phyloP scores from a whole-genome alignment of 257 asterid species.

The Solanum medicagineum region DNA sequence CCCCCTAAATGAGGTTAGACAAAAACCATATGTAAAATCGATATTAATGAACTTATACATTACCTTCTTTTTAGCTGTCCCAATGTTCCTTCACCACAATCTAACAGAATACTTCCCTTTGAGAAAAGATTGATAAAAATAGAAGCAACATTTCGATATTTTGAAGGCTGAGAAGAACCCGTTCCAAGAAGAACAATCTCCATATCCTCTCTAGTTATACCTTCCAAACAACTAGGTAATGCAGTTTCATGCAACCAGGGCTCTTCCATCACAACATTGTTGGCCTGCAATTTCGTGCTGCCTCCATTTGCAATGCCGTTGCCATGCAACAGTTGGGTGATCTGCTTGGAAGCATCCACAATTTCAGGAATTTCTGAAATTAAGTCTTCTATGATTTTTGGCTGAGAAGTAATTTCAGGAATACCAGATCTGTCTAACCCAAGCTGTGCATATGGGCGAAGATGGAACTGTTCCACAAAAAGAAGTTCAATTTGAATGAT shows the following conservation, averaged over 20 bases:
- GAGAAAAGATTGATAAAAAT: slow-evolving; percentile 79
- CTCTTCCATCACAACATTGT: slow-evolving; percentile 36
- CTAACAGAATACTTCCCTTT: slow-evolving; percentile 69
- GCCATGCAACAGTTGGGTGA: slow-evolving; percentile 35
- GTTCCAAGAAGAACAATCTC: slow-evolving; percentile 98
- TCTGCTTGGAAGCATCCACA: slow-evolving; percentile 43
- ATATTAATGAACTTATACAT: neutral
- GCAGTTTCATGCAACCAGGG: slow-evolving; percentile 52
- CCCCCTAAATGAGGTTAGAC: neutral
- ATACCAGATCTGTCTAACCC: slow-evolving; percentile 68
- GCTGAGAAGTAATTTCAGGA: slow-evolving; percentile 41
- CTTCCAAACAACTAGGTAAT: slow-evolving; percentile 74
- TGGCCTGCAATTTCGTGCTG: neutral
- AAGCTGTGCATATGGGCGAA: slow-evolving; percentile 78
- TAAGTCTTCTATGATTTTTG: slow-evolving; percentile 53
- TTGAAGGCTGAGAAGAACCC: slow-evolving; percentile 99
- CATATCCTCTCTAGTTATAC: slow-evolving; percentile 58
- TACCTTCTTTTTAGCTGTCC: slow-evolving; percentile 97
- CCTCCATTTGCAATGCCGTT: slow-evolving; percentile 3
- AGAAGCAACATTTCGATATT: slow-evolving; percentile 87
- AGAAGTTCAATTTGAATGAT: neutral
- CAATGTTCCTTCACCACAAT: slow-evolving; percentile 93
- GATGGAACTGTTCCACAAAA: slow-evolving; percentile 40
- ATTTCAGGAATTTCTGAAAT: slow-evolving; percentile 74
- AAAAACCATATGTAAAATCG: neutral